Conservation (phyloP, 2,329 filamentous ascomycete species). For the Stemphylium beticola region DNA sequence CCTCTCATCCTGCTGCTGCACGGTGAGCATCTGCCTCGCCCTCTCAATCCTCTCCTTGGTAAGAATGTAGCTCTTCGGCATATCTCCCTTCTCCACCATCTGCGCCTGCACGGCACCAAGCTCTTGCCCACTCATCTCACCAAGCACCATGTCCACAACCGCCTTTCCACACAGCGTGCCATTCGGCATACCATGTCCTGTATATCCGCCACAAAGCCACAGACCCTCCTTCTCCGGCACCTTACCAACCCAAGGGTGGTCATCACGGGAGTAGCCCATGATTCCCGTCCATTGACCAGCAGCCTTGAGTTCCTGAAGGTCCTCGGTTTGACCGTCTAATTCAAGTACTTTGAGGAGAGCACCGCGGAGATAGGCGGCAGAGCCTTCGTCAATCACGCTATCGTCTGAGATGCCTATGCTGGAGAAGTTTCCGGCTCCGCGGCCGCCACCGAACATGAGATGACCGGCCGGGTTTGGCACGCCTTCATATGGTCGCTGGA, state of each 20-base stretch:
- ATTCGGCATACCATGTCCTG: constrained; percentile 78
- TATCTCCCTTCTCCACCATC: constrained; percentile 43
- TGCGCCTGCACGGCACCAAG: constrained; percentile 30
- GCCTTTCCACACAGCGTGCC: constrained; percentile 70
- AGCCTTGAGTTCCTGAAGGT: constrained; percentile 54
- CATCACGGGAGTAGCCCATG: constrained; percentile 74
- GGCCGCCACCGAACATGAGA: constrained; percentile 74
- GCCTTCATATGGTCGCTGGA: constrained; percentile 66
- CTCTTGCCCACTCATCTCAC: constrained; percentile 44
- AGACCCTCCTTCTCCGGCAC: constrained; percentile 66
- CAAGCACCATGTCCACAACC: constrained; percentile 65
- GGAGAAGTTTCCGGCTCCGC: constrained; percentile 56
- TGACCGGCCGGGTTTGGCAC: constrained; percentile 57
- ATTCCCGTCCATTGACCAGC: constrained; percentile 73
- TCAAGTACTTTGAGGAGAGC: constrained; percentile 49
- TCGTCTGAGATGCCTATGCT: constrained; percentile 67
- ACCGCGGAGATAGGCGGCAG: constrained; percentile 63
- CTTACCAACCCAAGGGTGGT: constrained; percentile 71
- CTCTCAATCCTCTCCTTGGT: constrained; percentile 43
- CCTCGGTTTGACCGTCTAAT: constrained; percentile 45
- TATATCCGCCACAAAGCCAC: constrained; percentile 71
- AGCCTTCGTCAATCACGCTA: constrained; percentile 60
- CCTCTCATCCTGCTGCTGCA: constrained; percentile 41
- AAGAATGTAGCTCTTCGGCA: constrained; percentile 49
- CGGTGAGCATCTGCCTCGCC: constrained; percentile 40